Conservation (phyloP, 176 grass and related monocot genomes). For the Eleusine indica region DNA sequence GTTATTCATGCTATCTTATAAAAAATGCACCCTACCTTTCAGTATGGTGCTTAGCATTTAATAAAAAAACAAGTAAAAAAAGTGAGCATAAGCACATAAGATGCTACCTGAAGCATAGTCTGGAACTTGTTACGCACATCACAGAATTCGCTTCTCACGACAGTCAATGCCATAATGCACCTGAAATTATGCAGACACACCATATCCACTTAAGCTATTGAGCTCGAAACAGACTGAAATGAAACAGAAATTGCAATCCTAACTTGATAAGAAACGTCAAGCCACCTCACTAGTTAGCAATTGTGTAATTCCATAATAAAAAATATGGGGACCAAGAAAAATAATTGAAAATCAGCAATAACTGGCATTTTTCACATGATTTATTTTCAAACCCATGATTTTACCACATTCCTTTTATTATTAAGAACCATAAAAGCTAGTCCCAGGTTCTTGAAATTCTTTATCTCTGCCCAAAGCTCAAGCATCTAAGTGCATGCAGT, state of each 20-base stretch:
- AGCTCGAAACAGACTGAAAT: background rate
- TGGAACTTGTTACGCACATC: conserved; percentile 61
- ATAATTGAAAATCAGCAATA: conserved; percentile 22
- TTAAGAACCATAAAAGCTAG: background rate
- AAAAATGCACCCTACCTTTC: background rate
- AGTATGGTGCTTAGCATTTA: background rate
- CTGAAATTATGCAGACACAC: conserved; percentile 41
- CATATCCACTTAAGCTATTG: background rate
- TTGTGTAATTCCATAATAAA: background rate
- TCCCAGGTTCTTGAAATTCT: no score
- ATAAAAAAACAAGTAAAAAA: conserved; percentile 24
- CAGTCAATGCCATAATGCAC: conserved; percentile 57
- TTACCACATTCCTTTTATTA: background rate
- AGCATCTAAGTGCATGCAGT: background rate
- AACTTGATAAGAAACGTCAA: conserved; percentile 11
- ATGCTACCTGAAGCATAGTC: conserved; percentile 79
- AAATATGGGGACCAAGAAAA: conserved; percentile 1
- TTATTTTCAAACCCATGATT: background rate
- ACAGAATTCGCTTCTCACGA: conserved; percentile 70
- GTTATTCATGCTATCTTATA: background rate
- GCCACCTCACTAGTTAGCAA: background rate
- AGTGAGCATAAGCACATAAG: background rate
- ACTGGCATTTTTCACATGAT: background rate
- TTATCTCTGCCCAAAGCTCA: background rate
- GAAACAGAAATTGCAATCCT: background rate